phyloP scores from a whole-genome alignment of 176 grass and related monocot species.

The Elymus sibiricus region DNA sequence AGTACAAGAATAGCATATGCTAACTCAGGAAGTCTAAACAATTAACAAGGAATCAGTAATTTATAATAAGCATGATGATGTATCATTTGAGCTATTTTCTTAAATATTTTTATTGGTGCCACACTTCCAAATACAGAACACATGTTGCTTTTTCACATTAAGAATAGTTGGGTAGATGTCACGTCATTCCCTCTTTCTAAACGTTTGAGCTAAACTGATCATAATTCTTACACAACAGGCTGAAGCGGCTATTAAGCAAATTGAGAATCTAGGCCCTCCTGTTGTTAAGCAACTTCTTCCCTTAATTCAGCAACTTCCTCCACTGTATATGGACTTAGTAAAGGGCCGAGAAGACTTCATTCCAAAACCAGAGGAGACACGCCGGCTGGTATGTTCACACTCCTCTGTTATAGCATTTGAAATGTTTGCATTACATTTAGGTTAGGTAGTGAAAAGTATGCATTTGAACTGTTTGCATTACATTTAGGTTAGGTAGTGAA shows the following conservation, averaged over 20 bases:
- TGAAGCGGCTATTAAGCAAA: slow-evolving; percentile 92
- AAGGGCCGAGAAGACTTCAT: slow-evolving; percentile 92
- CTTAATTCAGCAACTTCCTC: slow-evolving; percentile 91
- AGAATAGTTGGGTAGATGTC: neutral
- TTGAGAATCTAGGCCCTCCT: slow-evolving; percentile 84
- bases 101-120: neutral
- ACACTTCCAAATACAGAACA: neutral
- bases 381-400: slow-evolving; percentile 58
- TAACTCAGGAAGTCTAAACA: neutral
- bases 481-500: neutral
- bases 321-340: slow-evolving; percentile 88
- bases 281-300: slow-evolving; percentile 92
- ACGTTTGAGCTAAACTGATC: neutral
- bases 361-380: slow-evolving; percentile 95
- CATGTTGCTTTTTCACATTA: neutral
- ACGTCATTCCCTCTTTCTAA: neutral
- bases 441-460: neutral
- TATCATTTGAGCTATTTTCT: neutral
- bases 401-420: slow-evolving; percentile 14
- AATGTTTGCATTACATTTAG: neutral
- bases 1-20: neutral
- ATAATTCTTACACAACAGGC: slow-evolving; percentile 50
- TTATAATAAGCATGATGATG: neutral
- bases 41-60: neutral
- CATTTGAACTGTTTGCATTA: neutral